A percentile compares a stretch with the other conserved stretches of the same genome.
Evolutionary conservation across 176 grass and related monocot species (phyloP).

Genomic region (Aegilops bicornis): DNA sequence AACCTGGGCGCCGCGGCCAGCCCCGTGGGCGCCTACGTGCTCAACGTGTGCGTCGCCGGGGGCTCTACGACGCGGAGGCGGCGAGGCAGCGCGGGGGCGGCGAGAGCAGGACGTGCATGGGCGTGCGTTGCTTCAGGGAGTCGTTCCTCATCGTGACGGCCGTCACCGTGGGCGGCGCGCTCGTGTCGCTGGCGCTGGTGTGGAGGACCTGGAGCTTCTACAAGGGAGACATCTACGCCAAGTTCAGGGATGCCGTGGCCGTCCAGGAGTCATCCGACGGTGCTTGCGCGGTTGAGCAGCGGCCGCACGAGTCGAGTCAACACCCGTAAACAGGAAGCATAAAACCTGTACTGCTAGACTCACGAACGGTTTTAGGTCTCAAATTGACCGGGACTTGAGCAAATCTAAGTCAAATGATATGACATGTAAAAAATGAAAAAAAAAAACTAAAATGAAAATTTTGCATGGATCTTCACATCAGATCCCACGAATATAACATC

Average conservation of each 20-base stretch:
- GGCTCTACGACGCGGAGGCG: slow-evolving; percentile 14
- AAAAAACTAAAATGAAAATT: no score
- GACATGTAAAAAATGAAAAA: no score
- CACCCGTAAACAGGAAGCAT: no score
- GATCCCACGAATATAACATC: no score
- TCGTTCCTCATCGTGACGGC: slow-evolving; percentile 28
- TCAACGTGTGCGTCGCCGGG: slow-evolving; percentile 55
- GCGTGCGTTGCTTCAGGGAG: not conserved
- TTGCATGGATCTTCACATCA: no score
- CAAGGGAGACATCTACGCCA: slow-evolving; percentile 26
- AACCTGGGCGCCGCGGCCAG: not conserved
- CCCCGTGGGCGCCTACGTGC: slow-evolving; percentile 42
- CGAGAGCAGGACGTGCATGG: not conserved
- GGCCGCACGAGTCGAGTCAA: not conserved
- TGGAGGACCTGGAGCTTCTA: slow-evolving; percentile 27
- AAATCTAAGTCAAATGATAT: no score
- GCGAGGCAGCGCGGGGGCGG: not conserved
- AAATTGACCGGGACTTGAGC: no score
- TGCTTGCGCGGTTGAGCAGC: not conserved
- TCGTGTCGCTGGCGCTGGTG: slow-evolving; percentile 15
- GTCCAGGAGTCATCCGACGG: no score
- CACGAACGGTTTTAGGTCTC: no score
- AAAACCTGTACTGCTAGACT: no score
- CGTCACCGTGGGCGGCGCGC: not conserved
- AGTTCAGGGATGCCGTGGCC: not conserved